Evolutionary conservation across 2,329 filamentous ascomycete genomes (phyloP).

Genomic region (Calonectria hawksworthii): DNA sequence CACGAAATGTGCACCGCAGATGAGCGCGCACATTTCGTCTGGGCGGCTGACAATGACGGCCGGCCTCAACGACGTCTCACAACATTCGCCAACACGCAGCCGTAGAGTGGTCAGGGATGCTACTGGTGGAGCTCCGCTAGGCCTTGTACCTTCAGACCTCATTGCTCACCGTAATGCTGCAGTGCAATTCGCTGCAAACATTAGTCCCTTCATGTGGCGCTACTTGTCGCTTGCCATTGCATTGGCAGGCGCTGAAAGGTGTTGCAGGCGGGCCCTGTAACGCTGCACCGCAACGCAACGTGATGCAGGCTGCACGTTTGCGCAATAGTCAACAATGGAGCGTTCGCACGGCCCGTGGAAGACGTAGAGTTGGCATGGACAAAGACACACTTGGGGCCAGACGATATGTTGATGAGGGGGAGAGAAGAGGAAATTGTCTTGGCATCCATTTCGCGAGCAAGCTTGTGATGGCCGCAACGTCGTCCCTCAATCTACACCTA

Average conservation of each 20-base stretch:
- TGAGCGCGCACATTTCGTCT: not conserved
- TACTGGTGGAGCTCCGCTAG: not conserved
- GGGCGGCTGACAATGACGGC: slow-evolving; percentile 8
- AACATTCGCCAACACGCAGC: slow-evolving; percentile 5
- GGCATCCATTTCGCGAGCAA: not conserved
- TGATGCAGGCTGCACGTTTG: slow-evolving; percentile 31
- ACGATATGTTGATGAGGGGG: not conserved
- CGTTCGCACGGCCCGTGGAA: slow-evolving; percentile 10
- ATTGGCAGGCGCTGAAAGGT: not conserved
- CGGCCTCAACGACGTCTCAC: slow-evolving; percentile 9
- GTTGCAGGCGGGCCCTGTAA: slow-evolving; percentile 31
- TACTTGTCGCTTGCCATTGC: slow-evolving; percentile 14
- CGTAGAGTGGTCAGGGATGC: not conserved
- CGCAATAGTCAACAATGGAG: slow-evolving; percentile 24
- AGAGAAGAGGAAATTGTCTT: not conserved
- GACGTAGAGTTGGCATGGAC: not conserved
- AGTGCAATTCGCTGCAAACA: slow-evolving; percentile 3
- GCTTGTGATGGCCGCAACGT: slow-evolving; percentile 12
- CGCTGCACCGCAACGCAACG: slow-evolving; percentile 33
- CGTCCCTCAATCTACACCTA: not conserved
- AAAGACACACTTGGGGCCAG: not conserved
- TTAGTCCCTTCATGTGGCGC: slow-evolving; percentile 12
- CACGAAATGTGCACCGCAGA: not conserved
- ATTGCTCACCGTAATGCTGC: slow-evolving; percentile 9
- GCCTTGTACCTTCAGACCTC: not conserved